Percentiles rank a stretch among this genome's conserved stretches.
phyloP scores from a whole-genome alignment of 331 rosid genomes.

The Pyrus hybrid region DNA sequence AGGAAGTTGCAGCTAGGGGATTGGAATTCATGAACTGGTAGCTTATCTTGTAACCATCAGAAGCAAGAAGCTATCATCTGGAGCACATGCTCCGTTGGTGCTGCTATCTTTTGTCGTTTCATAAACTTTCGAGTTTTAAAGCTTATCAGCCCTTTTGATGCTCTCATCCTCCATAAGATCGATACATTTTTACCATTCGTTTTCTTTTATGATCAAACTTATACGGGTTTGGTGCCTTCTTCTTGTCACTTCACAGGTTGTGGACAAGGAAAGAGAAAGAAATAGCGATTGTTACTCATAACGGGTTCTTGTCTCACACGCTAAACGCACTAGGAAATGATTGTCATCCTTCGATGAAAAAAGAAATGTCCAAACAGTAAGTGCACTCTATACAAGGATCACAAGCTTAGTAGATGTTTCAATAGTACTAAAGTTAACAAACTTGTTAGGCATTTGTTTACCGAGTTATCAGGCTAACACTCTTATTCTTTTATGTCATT shows the following conservation, averaged over 20 bases:
- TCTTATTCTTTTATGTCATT: neutral
- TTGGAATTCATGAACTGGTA: constrained; percentile 36
- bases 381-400: neutral
- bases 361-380: constrained; percentile 37
- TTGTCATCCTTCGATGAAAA: constrained; percentile 30
- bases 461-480: neutral
- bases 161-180: neutral
- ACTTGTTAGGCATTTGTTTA: neutral
- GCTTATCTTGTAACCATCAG: neutral
- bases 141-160: neutral
- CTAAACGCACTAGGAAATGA: constrained; percentile 28
- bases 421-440: neutral
- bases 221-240: neutral
- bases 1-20: constrained; percentile 37
- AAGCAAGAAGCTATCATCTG: neutral
- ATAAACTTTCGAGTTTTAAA: neutral
- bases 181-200: neutral
- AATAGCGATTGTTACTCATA: constrained; percentile 39
- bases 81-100: neutral
- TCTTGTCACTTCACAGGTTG: constrained; percentile 19
- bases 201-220: neutral
- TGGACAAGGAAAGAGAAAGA: constrained; percentile 41
- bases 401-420: neutral
- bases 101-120: neutral
- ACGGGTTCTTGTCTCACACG: constrained; percentile 35